These are phyloP conservation scores for Amauroascus verrucosus DNA, from an alignment of 2,329 filamentous ascomycete species.

Conservation along the genomic window DNA sequence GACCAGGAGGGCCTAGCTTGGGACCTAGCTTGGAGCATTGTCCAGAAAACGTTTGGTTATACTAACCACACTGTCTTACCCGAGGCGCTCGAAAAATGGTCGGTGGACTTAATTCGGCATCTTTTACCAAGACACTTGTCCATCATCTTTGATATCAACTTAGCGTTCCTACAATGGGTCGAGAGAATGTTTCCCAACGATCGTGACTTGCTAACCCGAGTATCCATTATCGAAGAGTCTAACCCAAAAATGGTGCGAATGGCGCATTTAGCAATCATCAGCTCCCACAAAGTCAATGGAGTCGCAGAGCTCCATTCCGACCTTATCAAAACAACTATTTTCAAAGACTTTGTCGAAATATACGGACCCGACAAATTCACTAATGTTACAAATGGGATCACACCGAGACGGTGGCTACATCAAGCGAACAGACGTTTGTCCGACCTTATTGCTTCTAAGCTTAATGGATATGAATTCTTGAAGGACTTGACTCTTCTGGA, in stretches of 20 bases:
- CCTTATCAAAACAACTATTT: constrained; percentile 97
- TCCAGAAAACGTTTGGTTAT: constrained; percentile 75
- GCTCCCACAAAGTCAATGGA: constrained; percentile 98
- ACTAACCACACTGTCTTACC: constrained; percentile 98
- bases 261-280: constrained; percentile 89
- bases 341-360: constrained; percentile 94
- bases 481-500: constrained; percentile 82
- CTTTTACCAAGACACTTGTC: constrained; percentile 87
- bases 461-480: constrained; percentile 71
- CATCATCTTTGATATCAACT: constrained; percentile 97
- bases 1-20: constrained; percentile 86
- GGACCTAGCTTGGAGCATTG: constrained; percentile 83
- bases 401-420: constrained; percentile 89
- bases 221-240: constrained; percentile 97
- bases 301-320: constrained; percentile 97
- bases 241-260: constrained; percentile 97
- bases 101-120: constrained; percentile 82
- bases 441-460: constrained; percentile 81
- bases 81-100: constrained; percentile 97
- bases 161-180: constrained; percentile 82
- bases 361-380: constrained; percentile 97
- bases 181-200: constrained; percentile 87
- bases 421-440: constrained; percentile 92
- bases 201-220: constrained; percentile 68
- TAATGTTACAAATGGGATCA: constrained; percentile 97